These are phyloP conservation scores for Podosphaera xanthii DNA, from an alignment of 2,329 filamentous ascomycete species.

Conservation along the genomic window DNA sequence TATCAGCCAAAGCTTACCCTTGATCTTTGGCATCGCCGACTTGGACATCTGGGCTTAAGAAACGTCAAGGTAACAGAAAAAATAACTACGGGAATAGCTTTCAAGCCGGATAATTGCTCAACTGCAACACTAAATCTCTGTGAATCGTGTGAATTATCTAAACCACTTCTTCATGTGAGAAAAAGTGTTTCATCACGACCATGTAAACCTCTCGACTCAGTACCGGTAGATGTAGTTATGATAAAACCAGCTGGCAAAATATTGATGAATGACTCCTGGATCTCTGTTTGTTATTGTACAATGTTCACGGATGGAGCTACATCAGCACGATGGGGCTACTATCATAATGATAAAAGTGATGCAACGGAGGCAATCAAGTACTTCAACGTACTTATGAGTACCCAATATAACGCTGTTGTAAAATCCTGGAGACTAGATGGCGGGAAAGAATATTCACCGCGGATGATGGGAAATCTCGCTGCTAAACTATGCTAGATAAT, in stretches of 20 bases:
- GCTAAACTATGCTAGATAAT: background rate
- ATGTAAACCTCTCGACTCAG: background rate
- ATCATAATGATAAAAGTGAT: background rate
- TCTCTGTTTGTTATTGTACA: background rate
- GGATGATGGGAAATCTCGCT: background rate
- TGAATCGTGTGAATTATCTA: background rate
- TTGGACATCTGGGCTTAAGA: background rate
- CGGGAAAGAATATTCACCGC: background rate
- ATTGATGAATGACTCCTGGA: background rate
- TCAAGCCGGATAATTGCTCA: background rate
- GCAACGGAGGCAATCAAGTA: background rate
- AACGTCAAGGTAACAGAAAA: background rate
- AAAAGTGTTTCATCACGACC: background rate
- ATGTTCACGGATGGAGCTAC: background rate
- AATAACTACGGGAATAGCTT: background rate
- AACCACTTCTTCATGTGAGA: background rate
- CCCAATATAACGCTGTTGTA: background rate
- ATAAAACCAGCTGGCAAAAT: background rate
- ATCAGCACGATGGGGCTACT: background rate
- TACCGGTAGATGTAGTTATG: background rate
- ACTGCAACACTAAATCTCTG: background rate
- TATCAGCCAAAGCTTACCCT: background rate
- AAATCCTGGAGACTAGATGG: conserved; percentile 1
- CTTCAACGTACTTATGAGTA: background rate
- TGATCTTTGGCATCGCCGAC: background rate